Evolutionary conservation across 2,329 filamentous ascomycete species (phyloP), one percentile per base, ranked within the genome.

Genomic region (Bipolaris bicolor): DNA sequence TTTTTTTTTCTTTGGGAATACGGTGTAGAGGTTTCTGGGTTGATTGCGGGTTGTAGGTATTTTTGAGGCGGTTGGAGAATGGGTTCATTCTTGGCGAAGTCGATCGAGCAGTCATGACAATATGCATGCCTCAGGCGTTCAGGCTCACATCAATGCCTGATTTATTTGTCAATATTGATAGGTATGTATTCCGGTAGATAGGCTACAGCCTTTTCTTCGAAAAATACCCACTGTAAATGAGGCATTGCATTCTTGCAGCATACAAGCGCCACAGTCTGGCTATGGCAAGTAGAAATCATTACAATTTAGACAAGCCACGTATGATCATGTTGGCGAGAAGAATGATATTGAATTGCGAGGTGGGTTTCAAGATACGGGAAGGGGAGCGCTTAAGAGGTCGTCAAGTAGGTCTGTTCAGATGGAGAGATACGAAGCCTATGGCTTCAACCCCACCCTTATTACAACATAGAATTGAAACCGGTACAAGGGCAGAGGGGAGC

Each of bases 331-430:
- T 16, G 7, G 31, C 15, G 33, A 33, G 7, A 48, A 37, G 29
- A 20, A 20, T 36, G 9, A 26, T 18, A 20, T 4, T 13, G 20
- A 29, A 48, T 3, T 20, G 22, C 2, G 20, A 48, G 16, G 7
- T 26, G 33, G 33, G 13, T 16, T 26, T 15, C 18, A 15, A 11
- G 22, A 48, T 16, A 16, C 13, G 5, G 5, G 11, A 48, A 48
- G 46, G 13, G 33, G 24, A 48, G 46, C 46, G 46, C 33, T 18
- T 48, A 48, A 13, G 31, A 48, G 46, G 46, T 13, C 33, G 18
- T 48, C 16, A 37, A 48, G 20, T 20, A 11, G 45, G 45, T 15
- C 33, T n/a, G n/a, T 13, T 6, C 31, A 7, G 26, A 45, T 29
- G 15, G 7, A 10, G 18, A 39, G 16, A 24, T 10, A 29, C 26